phyloP scores from a whole-genome alignment of 352 stramenopile species.

The Peronospora destructor region DNA sequence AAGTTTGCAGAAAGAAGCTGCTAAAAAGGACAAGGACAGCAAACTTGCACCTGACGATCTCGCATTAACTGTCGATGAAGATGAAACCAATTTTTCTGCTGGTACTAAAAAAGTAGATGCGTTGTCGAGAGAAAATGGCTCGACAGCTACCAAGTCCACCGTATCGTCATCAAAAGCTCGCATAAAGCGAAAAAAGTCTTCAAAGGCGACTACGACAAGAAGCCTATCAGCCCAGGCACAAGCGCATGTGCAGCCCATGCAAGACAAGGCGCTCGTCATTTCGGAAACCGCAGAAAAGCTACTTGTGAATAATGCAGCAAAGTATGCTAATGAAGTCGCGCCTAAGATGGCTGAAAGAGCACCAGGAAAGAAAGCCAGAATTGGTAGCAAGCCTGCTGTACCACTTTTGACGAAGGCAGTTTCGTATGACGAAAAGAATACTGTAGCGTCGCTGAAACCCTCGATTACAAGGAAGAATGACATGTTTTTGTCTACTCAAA shows the following conservation, averaged over 20 bases:
- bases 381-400: conserved; percentile 1
- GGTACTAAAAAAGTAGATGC: not conserved
- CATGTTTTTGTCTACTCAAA: conserved; percentile 19
- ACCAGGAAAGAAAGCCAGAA: not conserved
- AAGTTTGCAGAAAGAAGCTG: not conserved
- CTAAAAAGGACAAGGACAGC: not conserved
- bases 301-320: not conserved
- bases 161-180: conserved; percentile 6
- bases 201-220: conserved; percentile 1
- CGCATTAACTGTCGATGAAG: not conserved
- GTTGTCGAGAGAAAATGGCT: not conserved
- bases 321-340: not conserved
- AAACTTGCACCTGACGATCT: not conserved
- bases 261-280: conserved; percentile 12
- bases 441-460: not conserved
- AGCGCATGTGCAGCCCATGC: not conserved
- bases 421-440: not conserved
- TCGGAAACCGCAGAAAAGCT: conserved; percentile 1
- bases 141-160: not conserved
- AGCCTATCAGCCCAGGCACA: conserved; percentile 7
- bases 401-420: conserved; percentile 1
- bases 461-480: conserved; percentile 21
- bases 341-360: conserved; percentile 2
- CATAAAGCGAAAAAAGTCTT: conserved; percentile 13
- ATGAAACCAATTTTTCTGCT: not conserved